phyloP scores from a whole-genome alignment of 495 filamentous ascomycete genomes.

The Sabuloglossum arenarium region DNA sequence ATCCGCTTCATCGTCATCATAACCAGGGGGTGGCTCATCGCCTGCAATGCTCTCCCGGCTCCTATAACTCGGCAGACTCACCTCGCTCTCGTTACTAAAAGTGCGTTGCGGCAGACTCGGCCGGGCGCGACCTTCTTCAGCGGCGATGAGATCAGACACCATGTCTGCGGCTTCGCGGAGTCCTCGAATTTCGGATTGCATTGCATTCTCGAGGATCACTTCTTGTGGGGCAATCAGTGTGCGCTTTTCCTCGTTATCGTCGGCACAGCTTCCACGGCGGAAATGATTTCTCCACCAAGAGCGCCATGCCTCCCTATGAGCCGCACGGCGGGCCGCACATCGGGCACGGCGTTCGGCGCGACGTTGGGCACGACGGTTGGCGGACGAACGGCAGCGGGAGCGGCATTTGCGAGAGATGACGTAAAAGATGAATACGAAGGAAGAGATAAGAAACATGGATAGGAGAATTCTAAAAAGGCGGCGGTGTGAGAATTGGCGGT shows the following conservation, averaged over 20 bases:
- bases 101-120: background rate
- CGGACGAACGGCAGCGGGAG: slow-evolving; percentile 11
- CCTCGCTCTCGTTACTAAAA: background rate
- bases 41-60: background rate
- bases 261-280: slow-evolving; percentile 11
- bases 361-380: background rate
- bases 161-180: slow-evolving; percentile 16
- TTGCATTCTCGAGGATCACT: slow-evolving; percentile 17
- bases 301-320: slow-evolving; percentile 16
- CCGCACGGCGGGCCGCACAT: slow-evolving; percentile 4
- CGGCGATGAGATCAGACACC: slow-evolving; percentile 12
- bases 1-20: slow-evolving; percentile 4
- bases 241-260: slow-evolving; percentile 23
- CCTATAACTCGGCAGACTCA: slow-evolving; percentile 6
- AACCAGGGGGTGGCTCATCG: background rate
- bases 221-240: slow-evolving; percentile 19
- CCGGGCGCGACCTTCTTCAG: slow-evolving; percentile 9
- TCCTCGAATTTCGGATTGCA: slow-evolving; percentile 21
- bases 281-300: slow-evolving; percentile 12
- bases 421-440: background rate
- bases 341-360: background rate
- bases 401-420: slow-evolving; percentile 13
- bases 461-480: background rate
- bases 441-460: background rate
- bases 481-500: background rate